Base-by-base conservation (phyloP, 345 rosid species). In the Diplotaxis tenuifolia region DNA sequence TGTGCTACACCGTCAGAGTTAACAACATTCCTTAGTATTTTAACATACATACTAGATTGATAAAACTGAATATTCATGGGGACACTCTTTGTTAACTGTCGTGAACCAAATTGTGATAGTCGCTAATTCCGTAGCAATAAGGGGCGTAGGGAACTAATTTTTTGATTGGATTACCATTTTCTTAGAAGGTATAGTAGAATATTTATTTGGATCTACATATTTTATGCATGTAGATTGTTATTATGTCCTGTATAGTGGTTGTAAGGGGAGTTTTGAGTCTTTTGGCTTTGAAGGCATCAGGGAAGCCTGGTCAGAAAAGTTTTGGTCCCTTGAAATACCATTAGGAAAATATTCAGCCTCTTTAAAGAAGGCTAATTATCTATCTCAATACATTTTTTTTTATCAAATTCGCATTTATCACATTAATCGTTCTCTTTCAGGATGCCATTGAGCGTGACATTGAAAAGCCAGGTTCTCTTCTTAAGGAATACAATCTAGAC, bases 401-500 rank as follows among this genome's bases (percentile, higher is more conserved):
- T n/a, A 52, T 19, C 9, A 52, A 4, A 19, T 5, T 53, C 27
- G 12, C 28, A 21, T 0, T 10, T 4, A 54, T 54, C 58, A 21
- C 27, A 58, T 6, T 23, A 59, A 60, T 36, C 7, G 1, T 47
- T 73, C 49, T 49, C 67, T 71, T 74, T 65, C 75, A 87, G 94
- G 81, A 62, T 74, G 73, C 65, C 75, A 15, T 62, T 25, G 78
- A 70, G 34, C 76, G 67, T 67, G 83, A 56, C 64, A 50, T 38
- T 23, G 82, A 75, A 65, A 64, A 28, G 29, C 59, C 86, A 10
- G 80, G 75, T 80, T 77, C 96, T 53, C 96, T 95, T 65, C 96
- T 92, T 70, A 85, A 84, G 40, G 71, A 92, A 58, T 95, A 95
- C 83, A 80, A 84, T 83, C 83, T 92, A 64, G 81, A 66, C 75